Conservation (phyloP, 345 rosid species). For the Tarenaya hassleriana region DNA sequence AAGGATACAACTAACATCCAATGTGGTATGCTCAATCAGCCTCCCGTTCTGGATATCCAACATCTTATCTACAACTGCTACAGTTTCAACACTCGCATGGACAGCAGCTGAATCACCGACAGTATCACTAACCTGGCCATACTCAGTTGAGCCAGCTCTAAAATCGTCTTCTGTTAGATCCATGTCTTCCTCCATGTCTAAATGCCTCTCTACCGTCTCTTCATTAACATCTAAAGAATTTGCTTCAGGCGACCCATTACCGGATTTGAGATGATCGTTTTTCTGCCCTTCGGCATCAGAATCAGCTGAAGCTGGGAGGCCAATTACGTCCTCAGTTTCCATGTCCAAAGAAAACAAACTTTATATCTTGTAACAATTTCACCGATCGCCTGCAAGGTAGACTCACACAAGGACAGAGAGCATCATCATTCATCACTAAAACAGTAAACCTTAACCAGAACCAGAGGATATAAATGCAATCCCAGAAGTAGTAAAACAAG, state of each 20-base stretch:
- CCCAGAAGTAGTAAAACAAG: slow-evolving; percentile 3
- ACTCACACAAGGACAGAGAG: slow-evolving; percentile 23
- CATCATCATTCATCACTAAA: slow-evolving; percentile 1
- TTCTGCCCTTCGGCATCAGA: slow-evolving; percentile 31
- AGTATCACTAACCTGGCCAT: slow-evolving; percentile 33
- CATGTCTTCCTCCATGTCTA: slow-evolving; percentile 31
- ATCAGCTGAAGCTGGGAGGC: slow-evolving; percentile 30
- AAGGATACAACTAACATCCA: slow-evolving; percentile 62
- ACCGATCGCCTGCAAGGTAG: slow-evolving; percentile 6
- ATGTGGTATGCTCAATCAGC: slow-evolving; percentile 20
- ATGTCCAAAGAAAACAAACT: slow-evolving; percentile 22
- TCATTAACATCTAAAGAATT: slow-evolving; percentile 20
- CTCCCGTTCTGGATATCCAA: slow-evolving; percentile 22
- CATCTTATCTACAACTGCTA: slow-evolving; percentile 34
- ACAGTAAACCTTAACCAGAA: background rate
- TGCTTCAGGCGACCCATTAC: slow-evolving; percentile 34
- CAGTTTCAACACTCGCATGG: slow-evolving; percentile 35
- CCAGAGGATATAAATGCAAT: background rate
- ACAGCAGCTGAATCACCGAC: slow-evolving; percentile 29
- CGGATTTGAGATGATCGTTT: slow-evolving; percentile 25
- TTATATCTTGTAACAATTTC: slow-evolving; percentile 12
- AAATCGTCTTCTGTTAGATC: slow-evolving; percentile 31
- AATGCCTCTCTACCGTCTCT: slow-evolving; percentile 12
- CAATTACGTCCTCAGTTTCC: slow-evolving; percentile 43
- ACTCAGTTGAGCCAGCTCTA: slow-evolving; percentile 30